A percentile compares a stretch with the other conserved stretches of the same genome.
phyloP scores from a whole-genome alignment of 306 rosid genomes.

The Prunus campanulata region DNA sequence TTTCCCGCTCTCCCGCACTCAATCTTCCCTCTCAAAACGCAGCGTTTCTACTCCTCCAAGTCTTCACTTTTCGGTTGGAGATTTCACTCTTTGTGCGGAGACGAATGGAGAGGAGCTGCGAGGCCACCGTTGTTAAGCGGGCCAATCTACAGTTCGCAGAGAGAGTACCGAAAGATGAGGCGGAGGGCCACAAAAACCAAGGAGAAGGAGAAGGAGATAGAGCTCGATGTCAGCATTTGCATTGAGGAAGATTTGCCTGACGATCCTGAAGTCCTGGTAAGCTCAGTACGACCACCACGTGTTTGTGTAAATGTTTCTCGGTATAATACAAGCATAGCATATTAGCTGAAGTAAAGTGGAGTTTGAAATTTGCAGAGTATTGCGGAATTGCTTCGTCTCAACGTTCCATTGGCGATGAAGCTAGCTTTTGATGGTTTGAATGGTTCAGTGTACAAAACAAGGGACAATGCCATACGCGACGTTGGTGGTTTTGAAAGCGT shows the following conservation, averaged over 20 bases:
- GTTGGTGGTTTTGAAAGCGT: slow-evolving; percentile 71
- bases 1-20: slow-evolving; percentile 13
- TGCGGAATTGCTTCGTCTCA: slow-evolving; percentile 81
- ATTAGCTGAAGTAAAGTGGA: background rate
- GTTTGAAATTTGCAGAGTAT: slow-evolving; percentile 27
- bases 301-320: background rate
- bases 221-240: slow-evolving; percentile 74
- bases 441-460: slow-evolving; percentile 56
- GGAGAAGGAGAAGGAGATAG: slow-evolving; percentile 66
- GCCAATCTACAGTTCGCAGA: slow-evolving; percentile 32
- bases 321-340: background rate
- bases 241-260: slow-evolving; percentile 82
- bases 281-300: background rate
- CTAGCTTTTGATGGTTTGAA: slow-evolving; percentile 72
- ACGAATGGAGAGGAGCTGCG: slow-evolving; percentile 6
- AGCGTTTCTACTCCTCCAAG: slow-evolving; percentile 18
- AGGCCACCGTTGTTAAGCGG: slow-evolving; percentile 14
- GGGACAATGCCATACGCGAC: slow-evolving; percentile 61
- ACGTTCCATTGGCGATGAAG: slow-evolving; percentile 88
- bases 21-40: slow-evolving; percentile 12
- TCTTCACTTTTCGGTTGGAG: slow-evolving; percentile 36
- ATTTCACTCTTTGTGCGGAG: slow-evolving; percentile 35
- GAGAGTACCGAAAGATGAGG: slow-evolving; percentile 63
- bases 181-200: slow-evolving; percentile 45
- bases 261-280: slow-evolving; percentile 78